Evolutionary conservation across 2,329 filamentous ascomycete species (phyloP).

Genomic region (Hymenoscyphus infarciens): DNA sequence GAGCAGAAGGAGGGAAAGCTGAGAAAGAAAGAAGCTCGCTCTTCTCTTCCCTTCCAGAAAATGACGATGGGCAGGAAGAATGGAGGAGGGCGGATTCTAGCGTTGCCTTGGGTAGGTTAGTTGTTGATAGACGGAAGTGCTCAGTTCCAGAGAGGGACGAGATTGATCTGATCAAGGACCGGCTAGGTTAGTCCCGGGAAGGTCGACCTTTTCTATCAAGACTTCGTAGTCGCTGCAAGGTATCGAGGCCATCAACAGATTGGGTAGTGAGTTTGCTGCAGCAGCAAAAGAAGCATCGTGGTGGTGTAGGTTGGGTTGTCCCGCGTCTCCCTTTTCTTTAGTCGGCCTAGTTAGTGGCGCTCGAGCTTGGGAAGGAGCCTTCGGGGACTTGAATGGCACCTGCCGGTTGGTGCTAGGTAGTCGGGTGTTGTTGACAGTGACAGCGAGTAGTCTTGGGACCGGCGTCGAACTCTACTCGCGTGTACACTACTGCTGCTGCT

Average conservation of each 20-base stretch:
- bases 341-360: no score
- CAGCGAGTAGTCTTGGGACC: no score
- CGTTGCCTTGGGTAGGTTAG: no score
- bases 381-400: no score
- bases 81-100: neutral
- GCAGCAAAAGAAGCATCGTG: neutral
- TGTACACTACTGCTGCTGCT: no score
- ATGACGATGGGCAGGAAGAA: neutral
- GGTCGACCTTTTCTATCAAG: neutral
- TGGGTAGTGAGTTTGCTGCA: neutral
- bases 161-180: constrained; percentile 4
- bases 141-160: neutral
- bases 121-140: neutral
- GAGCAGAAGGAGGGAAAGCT: neutral
- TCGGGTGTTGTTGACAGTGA: no score
- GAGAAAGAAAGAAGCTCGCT: constrained; percentile 4
- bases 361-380: no score
- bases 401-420: no score
- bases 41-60: neutral
- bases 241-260: neutral
- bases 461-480: no score
- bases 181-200: neutral
- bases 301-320: no score
- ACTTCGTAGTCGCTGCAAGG: neutral
- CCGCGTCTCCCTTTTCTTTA: neutral